Evolutionary conservation across 805 yeast genomes (phyloP), one percentile per base, ranked within the genome.

Genomic region (Wickerhamomyces pijperi): DNA sequence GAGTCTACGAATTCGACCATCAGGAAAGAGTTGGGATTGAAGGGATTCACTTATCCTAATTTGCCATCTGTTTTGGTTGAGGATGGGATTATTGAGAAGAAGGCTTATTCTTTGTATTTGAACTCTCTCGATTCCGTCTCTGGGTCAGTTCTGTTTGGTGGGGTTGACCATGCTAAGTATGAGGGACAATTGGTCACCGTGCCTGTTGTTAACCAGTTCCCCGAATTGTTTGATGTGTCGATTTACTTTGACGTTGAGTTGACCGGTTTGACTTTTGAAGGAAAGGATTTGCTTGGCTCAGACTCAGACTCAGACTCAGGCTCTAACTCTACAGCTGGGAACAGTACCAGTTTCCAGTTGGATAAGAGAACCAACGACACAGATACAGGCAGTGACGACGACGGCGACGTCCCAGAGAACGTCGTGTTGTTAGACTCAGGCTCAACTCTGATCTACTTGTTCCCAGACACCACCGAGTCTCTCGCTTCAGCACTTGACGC

Each of bases 91-190:
- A 81, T 76, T 43, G 50, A 66, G 35, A 67, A 70, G 37, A 64
- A 66, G 32, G 72, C 72, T 1, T 83, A 79, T 54, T 81, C 90
- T 0, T 61, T 83, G 41, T 81, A 64, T 50, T 64, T 83, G 55
- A 70, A 76, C 47, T 57, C 60, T 3, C 47, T 54, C 11, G 57
- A 59, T 28, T 59, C 72, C 0, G 36, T 49, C 4, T 43, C 61
- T 2, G 88, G 86, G 5, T 58, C 67, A 14, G 63, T 82, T 16
- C 55, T 82, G 36, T 82, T 82, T 61, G 90, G 92, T 36, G 92
- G 79, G 25, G 68, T 77, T 20, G 90, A 82, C 50, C 72, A 68
- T 42, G 67, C 73, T 29, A 80, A 79, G 57, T 78, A 73, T 54
- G 40, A 58, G 0, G 86, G 85, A 13, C 44, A 55, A 13, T 56